Conservation (phyloP, 73 alveolate species). For the Tetrahymena thermophila region DNA sequence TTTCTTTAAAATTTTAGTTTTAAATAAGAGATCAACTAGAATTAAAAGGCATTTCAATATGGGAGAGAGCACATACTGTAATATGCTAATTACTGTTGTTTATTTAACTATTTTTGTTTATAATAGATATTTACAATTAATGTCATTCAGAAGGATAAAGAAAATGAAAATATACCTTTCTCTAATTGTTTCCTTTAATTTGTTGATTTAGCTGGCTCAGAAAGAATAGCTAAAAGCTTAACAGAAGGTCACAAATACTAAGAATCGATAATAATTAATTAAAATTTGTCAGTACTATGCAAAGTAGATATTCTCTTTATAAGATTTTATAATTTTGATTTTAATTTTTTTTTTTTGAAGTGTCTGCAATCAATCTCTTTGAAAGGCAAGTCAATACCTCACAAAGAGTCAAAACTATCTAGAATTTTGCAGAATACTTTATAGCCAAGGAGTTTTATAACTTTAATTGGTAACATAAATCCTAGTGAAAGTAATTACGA, state of each 20-base stretch:
- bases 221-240: slow-evolving; percentile 40
- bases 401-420: not conserved
- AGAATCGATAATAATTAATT: slow-evolving; percentile 30
- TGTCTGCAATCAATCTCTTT: not conserved
- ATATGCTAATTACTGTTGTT: not conserved
- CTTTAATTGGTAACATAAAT: slow-evolving; percentile 15
- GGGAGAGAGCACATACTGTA: slow-evolving; percentile 12
- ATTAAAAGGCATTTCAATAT: not conserved
- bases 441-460: slow-evolving; percentile 14
- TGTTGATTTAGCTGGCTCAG: slow-evolving; percentile 50
- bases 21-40: not conserved
- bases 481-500: slow-evolving; percentile 46
- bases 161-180: not conserved
- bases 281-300: not conserved
- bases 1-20: not conserved
- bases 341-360: not conserved
- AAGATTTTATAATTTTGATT: not conserved
- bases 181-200: slow-evolving; percentile 5
- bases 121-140: not conserved
- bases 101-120: not conserved
- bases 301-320: not conserved
- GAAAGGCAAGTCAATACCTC: not conserved
- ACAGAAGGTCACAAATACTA: slow-evolving; percentile 36
- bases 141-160: not conserved
- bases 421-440: slow-evolving; percentile 22